phyloP scores from a whole-genome alignment of 768 basidiomycete species.

The Calocera viscosa region DNA sequence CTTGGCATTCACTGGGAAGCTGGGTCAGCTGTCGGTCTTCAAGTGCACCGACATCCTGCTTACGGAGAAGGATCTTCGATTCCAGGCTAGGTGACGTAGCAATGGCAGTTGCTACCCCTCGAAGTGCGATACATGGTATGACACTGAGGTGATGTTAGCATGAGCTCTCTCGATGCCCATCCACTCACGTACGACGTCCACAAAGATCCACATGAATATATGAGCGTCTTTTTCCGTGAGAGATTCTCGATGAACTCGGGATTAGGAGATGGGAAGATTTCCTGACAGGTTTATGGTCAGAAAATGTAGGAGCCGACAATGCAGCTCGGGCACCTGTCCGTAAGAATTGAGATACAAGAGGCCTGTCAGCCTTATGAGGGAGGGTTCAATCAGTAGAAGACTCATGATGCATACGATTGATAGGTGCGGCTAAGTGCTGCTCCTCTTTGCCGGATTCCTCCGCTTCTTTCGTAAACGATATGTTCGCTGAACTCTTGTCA shows the following conservation, averaged over 20 bases:
- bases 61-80: constrained; percentile 76
- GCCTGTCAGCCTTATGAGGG: constrained; percentile 31
- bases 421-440: constrained; percentile 43
- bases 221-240: constrained; percentile 47
- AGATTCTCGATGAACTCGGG: constrained; percentile 60
- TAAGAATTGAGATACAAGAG: constrained; percentile 84
- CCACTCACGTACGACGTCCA: constrained; percentile 62
- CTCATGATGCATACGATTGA: constrained; percentile 40
- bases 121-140: constrained; percentile 80
- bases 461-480: constrained; percentile 44
- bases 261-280: constrained; percentile 84
- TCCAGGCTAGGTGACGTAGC: constrained; percentile 57
- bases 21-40: neutral
- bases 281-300: constrained; percentile 25
- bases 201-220: constrained; percentile 87
- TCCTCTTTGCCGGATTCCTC: constrained; percentile 11
- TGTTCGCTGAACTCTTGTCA: constrained; percentile 30
- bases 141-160: constrained; percentile 37
- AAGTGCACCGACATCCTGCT: constrained; percentile 23
- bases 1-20: constrained; percentile 55
- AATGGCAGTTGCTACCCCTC: constrained; percentile 65
- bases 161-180: neutral
- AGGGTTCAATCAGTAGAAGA: neutral
- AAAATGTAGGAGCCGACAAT: neutral
- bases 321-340: constrained; percentile 37